Percentiles rank a stretch among this genome's conserved stretches.
These are phyloP conservation scores for Suhomyces kunorum DNA, from an alignment of 1,139 yeast species.

Conservation along the genomic window DNA sequence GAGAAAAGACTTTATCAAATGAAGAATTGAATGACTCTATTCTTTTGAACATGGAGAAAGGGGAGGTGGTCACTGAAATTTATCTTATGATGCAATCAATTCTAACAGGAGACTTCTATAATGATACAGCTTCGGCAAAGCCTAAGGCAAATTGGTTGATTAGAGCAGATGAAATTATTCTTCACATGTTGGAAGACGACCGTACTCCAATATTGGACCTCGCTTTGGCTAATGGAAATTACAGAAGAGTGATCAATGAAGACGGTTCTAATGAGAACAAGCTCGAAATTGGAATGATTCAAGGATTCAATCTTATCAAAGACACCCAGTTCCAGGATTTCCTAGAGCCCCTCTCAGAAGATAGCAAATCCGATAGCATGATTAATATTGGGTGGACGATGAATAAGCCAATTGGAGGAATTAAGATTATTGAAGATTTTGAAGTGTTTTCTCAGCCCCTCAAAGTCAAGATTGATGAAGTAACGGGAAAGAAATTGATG, in stretches of 20 bases:
- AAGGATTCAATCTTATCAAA: slow-evolving; percentile 40
- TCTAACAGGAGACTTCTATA: slow-evolving; percentile 38
- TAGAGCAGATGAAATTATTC: slow-evolving; percentile 51
- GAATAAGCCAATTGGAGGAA: slow-evolving; percentile 70
- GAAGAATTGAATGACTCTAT: slow-evolving; percentile 41
- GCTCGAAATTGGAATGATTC: slow-evolving; percentile 47
- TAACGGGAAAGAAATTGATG: slow-evolving; percentile 57
- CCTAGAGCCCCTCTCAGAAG: slow-evolving; percentile 34
- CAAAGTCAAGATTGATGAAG: slow-evolving; percentile 59
- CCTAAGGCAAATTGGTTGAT: slow-evolving; percentile 57
- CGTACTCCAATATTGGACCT: slow-evolving; percentile 44
- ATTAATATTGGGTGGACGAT: slow-evolving; percentile 60
- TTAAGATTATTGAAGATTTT: slow-evolving; percentile 56
- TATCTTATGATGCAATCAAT: slow-evolving; percentile 42
- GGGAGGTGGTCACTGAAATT: slow-evolving; percentile 36
- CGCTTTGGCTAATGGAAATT: slow-evolving; percentile 40
- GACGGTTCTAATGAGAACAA: slow-evolving; percentile 46
- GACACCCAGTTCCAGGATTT: slow-evolving; percentile 39
- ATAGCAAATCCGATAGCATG: slow-evolving; percentile 26
- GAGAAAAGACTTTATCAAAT: slow-evolving; percentile 36
- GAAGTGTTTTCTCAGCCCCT: slow-evolving; percentile 57
- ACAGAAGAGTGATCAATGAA: slow-evolving; percentile 50
- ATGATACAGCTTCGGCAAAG: slow-evolving; percentile 19
- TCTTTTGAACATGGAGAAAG: slow-evolving; percentile 29
- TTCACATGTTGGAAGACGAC: slow-evolving; percentile 48